phyloP scores from a whole-genome alignment of 768 basidiomycete species.

The Chalciporus piperatus region DNA sequence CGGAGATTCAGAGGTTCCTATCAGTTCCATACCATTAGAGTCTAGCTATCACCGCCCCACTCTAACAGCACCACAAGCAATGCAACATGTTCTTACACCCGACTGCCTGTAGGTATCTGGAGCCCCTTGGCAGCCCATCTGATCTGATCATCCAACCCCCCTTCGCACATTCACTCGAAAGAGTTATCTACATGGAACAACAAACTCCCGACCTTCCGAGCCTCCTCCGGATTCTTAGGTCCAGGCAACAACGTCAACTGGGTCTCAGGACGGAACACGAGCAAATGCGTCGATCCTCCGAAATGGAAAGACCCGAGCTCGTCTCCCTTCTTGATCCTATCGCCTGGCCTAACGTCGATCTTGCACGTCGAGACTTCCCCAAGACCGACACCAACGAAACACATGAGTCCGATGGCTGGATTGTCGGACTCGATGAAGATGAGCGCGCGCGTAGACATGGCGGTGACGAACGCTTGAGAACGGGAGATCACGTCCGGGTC shows the following conservation, averaged over 20 bases:
- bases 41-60: too few species aligned
- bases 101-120: too few species aligned
- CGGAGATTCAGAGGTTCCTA: too few species aligned
- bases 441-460: conserved; percentile 51
- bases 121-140: too few species aligned
- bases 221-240: background rate
- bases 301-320: conserved; percentile 64
- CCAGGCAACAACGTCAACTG: conserved; percentile 18
- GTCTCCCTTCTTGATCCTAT: conserved; percentile 50
- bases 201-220: conserved; percentile 17
- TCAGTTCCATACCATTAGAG: too few species aligned
- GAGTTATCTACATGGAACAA: conserved; percentile 13
- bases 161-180: too few species aligned
- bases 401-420: conserved; percentile 51
- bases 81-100: too few species aligned
- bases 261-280: conserved; percentile 42
- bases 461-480: conserved; percentile 34
- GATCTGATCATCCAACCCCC: too few species aligned
- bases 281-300: conserved; percentile 52
- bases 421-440: conserved; percentile 61
- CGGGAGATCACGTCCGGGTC: conserved; percentile 25
- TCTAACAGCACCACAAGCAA: too few species aligned
- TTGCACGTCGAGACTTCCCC: conserved; percentile 62
- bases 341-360: conserved; percentile 43
- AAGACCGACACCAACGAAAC: conserved; percentile 61